These are phyloP conservation scores for Akanthomyces muscarius DNA, from an alignment of 2,329 filamentous ascomycete species.

Conservation along the genomic window DNA sequence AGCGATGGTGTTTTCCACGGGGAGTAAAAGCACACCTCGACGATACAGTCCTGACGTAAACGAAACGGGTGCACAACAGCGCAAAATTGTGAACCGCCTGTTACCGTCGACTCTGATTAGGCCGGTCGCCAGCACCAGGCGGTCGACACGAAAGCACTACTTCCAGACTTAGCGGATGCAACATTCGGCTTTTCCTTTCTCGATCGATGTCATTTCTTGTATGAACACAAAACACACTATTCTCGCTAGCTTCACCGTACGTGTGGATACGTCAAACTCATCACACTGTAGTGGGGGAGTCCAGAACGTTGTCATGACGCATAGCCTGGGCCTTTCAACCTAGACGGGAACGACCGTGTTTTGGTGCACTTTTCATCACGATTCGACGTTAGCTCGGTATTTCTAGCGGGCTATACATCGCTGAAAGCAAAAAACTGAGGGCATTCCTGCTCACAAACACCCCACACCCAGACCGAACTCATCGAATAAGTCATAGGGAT, in stretches of 20 bases:
- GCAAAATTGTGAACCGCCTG: not conserved
- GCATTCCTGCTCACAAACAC: conserved; percentile 30
- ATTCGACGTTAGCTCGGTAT: not conserved
- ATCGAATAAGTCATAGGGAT: conserved; percentile 34
- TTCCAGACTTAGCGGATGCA: not conserved
- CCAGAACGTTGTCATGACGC: not conserved
- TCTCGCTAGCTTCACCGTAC: not conserved
- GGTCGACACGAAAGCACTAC: not conserved
- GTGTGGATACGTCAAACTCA: not conserved
- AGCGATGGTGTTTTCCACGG: not conserved
- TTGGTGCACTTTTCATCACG: not conserved
- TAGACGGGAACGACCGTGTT: not conserved
- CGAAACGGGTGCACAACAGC: not conserved
- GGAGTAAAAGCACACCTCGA: not conserved
- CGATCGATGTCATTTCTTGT: not conserved
- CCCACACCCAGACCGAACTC: conserved; percentile 38
- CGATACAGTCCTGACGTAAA: conserved; percentile 1
- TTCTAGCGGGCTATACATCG: conserved; percentile 28
- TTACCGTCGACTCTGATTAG: not conserved
- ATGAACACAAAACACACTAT: too few relatives aligned
- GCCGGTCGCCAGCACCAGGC: not conserved
- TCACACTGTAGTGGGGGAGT: not conserved
- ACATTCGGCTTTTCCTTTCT: not conserved
- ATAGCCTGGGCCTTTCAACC: not conserved
- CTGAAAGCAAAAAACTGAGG: conserved; percentile 36